Evolutionary conservation across 1,139 yeast genomes (phyloP), one percentile per base, ranked within the genome.

Genomic region (Yamadazyma diospyri): DNA sequence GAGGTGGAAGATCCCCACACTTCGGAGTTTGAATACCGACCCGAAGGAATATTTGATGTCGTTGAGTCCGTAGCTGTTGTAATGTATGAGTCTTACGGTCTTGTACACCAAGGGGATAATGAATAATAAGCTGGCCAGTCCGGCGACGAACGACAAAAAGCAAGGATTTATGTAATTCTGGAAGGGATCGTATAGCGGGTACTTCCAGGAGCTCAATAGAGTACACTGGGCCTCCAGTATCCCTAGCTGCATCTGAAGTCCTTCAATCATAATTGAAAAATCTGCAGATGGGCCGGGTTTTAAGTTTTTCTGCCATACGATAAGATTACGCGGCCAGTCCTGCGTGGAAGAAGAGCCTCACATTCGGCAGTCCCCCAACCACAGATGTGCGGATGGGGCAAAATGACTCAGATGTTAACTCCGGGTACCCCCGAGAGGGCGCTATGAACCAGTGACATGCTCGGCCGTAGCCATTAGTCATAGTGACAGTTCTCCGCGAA

Each of bases 161-260:
- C 60, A 51, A 1, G 69, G 68, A 40, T 61, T 57, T 14, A 61
- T 38, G 13, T 60, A 47, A 42, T 60, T 63, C n/a, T 40, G 42
- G 16, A 34, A 26, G 6, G 55, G 51, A 34, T 48, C 41, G 28
- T 42, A 50, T 30, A 59, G 47, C 7, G 64, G 64, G 4, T 37
- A n/a, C n/a, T 34, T 32, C 46, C 51, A 43, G 4, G 43, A 39
- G 4, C 29, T 29, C 7, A 8, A 13, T 7, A 37, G 16, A 7
- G 38, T 20, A 18, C 38, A 35, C 15, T 27, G 29, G 12, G 14
- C 8, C 5, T 26, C 27, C 15, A 27, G 23, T 8, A 20, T 13
- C 17, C 34, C 30, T 10, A 30, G 26, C 23, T 32, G 16, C 16
- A 24, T 21, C 12, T 11, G 12, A 5, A 21, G 12, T 6, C 10